Conservation (phyloP, 768 basidiomycete species). For the Psilocybe cubensis region DNA sequence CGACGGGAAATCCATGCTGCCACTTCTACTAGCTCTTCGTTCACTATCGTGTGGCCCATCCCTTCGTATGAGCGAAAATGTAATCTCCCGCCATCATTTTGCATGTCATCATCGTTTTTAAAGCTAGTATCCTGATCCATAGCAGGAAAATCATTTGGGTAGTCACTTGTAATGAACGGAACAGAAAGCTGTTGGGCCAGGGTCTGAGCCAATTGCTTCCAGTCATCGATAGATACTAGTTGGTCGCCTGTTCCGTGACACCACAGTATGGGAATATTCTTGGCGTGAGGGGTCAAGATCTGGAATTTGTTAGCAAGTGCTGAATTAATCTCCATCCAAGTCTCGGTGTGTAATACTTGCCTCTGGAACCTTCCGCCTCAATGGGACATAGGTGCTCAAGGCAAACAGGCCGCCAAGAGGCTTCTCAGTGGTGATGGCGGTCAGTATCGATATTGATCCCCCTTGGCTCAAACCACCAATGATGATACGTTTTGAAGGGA, state of each 20-base stretch:
- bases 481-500: conserved; percentile 61
- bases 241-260: conserved; percentile 70
- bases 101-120: neutral
- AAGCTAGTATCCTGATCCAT: conserved; percentile 30
- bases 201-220: conserved; percentile 47
- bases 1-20: neutral
- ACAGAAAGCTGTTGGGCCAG: conserved; percentile 53
- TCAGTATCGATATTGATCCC: conserved; percentile 60
- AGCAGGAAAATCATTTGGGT: conserved; percentile 17
- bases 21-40: neutral
- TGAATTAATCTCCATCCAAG: no score
- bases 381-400: conserved; percentile 66
- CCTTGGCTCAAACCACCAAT: conserved; percentile 82
- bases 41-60: neutral
- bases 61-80: neutral
- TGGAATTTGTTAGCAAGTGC: no score
- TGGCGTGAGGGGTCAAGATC: conserved; percentile 47
- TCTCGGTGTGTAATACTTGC: conserved; percentile 37
- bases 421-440: conserved; percentile 51
- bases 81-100: neutral
- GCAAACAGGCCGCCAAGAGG: conserved; percentile 61
- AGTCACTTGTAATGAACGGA: conserved; percentile 22
- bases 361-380: conserved; percentile 54
- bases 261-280: conserved; percentile 71
- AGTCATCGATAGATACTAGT: conserved; percentile 55